A percentile compares a stretch with the other conserved stretches of the same genome.
phyloP scores from a whole-genome alignment of 768 basidiomycete genomes.

The Pisolithus sp. region DNA sequence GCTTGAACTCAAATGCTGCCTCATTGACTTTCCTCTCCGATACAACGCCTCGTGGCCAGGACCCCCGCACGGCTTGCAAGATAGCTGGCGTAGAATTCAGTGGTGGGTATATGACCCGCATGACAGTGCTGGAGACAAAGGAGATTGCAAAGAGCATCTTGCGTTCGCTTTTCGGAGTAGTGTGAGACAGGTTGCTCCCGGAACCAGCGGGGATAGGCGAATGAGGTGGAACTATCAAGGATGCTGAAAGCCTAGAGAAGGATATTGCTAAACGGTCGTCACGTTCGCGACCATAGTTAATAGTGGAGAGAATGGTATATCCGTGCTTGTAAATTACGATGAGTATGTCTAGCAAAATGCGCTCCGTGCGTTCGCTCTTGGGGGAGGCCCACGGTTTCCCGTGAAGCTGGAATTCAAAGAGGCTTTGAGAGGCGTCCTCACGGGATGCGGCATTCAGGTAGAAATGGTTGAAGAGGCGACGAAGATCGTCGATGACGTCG shows the following conservation, averaged over 20 bases:
- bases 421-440: conserved; percentile 50
- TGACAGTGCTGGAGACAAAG: conserved; percentile 56
- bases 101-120: conserved; percentile 75
- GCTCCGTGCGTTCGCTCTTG: conserved; percentile 60
- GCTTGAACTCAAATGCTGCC: conserved; percentile 70
- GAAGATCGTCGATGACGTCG: conserved; percentile 45
- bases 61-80: conserved; percentile 66
- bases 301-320: conserved; percentile 56
- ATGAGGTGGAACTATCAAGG: conserved; percentile 32
- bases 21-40: conserved; percentile 72
- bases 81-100: conserved; percentile 73
- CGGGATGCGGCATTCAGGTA: conserved; percentile 40
- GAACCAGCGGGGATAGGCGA: conserved; percentile 36
- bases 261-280: conserved; percentile 69
- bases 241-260: conserved; percentile 48
- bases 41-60: conserved; percentile 77
- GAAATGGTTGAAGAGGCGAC: conserved; percentile 47
- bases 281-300: conserved; percentile 72
- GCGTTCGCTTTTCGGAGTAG: conserved; percentile 25
- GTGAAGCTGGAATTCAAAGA: conserved; percentile 60
- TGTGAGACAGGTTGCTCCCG: conserved; percentile 32
- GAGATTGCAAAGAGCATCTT: conserved; percentile 64
- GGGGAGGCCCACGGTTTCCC: conserved; percentile 70
- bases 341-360: conserved; percentile 62
- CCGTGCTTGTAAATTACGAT: conserved; percentile 56